Conservation (phyloP, 2,329 filamentous ascomycete genomes). For the Colletotrichum theobromicola region DNA sequence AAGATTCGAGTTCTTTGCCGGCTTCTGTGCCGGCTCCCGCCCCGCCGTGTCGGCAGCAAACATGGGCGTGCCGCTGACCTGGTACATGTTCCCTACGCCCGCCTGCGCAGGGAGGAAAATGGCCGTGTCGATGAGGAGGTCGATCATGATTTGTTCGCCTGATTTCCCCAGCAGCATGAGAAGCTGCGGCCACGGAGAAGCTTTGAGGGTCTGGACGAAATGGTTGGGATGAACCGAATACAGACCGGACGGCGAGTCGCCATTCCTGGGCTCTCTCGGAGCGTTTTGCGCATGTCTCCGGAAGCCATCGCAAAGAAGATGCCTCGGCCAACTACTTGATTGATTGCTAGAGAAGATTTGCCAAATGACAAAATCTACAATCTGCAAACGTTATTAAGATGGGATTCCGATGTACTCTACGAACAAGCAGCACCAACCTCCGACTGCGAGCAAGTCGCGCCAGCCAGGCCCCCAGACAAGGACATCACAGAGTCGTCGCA, state of each 20-base stretch:
- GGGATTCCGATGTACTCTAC: too few relatives aligned
- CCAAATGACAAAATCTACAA: slow-evolving; percentile 81
- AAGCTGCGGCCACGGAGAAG: slow-evolving; percentile 75
- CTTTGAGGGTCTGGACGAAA: slow-evolving; percentile 72
- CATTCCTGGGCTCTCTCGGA: slow-evolving; percentile 29
- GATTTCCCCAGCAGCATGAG: slow-evolving; percentile 75
- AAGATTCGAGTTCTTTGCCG: background rate
- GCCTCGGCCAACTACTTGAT: slow-evolving; percentile 61
- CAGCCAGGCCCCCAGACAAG: slow-evolving; percentile 49
- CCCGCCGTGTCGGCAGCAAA: slow-evolving; percentile 38
- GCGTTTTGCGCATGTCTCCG: slow-evolving; percentile 49
- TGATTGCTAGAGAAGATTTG: slow-evolving; percentile 69
- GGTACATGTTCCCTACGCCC: slow-evolving; percentile 71
- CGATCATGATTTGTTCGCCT: slow-evolving; percentile 79
- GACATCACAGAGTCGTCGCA: slow-evolving; percentile 64
- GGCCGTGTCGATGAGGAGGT: slow-evolving; percentile 77
- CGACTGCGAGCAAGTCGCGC: slow-evolving; percentile 60
- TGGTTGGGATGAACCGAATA: slow-evolving; percentile 70
- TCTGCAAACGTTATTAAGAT: slow-evolving; percentile 47
- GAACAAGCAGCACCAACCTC: slow-evolving; percentile 54
- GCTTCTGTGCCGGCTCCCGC: background rate
- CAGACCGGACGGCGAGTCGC: slow-evolving; percentile 65
- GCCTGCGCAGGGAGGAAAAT: slow-evolving; percentile 71
- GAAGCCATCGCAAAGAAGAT: slow-evolving; percentile 86
- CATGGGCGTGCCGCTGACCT: slow-evolving; percentile 71